Evolutionary conservation across 805 yeast genomes (phyloP).

Genomic region (Candida arabinofermentans): DNA sequence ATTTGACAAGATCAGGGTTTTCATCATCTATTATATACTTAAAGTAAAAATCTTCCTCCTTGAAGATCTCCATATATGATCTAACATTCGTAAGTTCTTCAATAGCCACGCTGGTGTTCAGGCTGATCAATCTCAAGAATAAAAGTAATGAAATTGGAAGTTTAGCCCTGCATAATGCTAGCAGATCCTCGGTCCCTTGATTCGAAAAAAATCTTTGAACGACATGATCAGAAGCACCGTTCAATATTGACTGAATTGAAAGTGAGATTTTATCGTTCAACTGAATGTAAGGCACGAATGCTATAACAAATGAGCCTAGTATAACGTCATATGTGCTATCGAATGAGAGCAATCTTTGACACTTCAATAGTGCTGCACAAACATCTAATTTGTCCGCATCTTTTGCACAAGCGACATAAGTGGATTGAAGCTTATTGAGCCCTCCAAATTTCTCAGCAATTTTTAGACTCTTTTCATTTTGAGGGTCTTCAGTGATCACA

Average conservation of each 20-base stretch:
- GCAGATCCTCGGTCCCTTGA: slow-evolving; percentile 38
- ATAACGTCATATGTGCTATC: slow-evolving; percentile 51
- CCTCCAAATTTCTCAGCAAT: slow-evolving; percentile 19
- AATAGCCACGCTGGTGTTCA: slow-evolving; percentile 64
- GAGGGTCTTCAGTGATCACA: slow-evolving; percentile 33
- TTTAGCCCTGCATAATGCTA: slow-evolving; percentile 63
- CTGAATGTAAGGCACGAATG: slow-evolving; percentile 47
- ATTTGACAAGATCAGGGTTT: slow-evolving; percentile 45
- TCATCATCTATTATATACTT: slow-evolving; percentile 47
- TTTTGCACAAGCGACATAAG: slow-evolving; percentile 34
- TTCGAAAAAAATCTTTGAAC: slow-evolving; percentile 43
- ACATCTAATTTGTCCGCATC: slow-evolving; percentile 40
- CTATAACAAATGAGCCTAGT: slow-evolving; percentile 39
- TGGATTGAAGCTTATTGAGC: slow-evolving; percentile 18
- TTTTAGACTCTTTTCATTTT: slow-evolving; percentile 15
- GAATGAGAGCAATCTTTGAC: slow-evolving; percentile 41
- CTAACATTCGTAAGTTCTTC: slow-evolving; percentile 54
- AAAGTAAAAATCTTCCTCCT: slow-evolving; percentile 34
- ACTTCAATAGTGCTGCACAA: slow-evolving; percentile 38
- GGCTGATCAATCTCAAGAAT: slow-evolving; percentile 54
- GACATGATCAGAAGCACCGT: slow-evolving; percentile 41
- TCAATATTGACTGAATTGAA: slow-evolving; percentile 39
- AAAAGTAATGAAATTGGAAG: slow-evolving; percentile 65
- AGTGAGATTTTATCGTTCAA: slow-evolving; percentile 42
- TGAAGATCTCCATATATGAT: slow-evolving; percentile 55